These are phyloP conservation scores for Vigna angularis DNA, from an alignment of 306 rosid species.

Conservation along the genomic window DNA sequence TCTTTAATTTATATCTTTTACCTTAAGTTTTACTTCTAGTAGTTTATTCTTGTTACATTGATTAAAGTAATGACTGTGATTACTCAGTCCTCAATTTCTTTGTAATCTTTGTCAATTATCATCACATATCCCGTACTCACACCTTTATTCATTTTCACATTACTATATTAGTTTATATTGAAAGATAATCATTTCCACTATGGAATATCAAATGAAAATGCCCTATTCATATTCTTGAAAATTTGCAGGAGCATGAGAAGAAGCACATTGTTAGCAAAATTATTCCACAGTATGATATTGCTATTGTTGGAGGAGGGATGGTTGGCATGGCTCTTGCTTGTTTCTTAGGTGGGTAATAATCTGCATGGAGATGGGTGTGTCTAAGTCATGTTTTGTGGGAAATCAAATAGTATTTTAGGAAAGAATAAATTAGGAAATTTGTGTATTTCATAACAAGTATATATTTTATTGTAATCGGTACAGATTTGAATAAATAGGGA, in stretches of 20 bases:
- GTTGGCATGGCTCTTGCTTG: constrained; percentile 94
- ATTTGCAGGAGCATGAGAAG: constrained; percentile 61
- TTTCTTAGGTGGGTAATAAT: constrained; percentile 81
- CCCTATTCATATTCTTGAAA: constrained; percentile 41
- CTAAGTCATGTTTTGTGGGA: background rate
- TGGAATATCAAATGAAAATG: constrained; percentile 17
- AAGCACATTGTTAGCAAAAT: constrained; percentile 41
- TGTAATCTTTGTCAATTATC: constrained; percentile 5
- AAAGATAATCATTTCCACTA: constrained; percentile 18
- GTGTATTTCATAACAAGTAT: too few relatives aligned
- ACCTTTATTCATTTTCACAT: constrained; percentile 29
- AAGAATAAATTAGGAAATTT: too few relatives aligned
- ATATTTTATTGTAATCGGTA: too few relatives aligned
- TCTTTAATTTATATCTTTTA: too few relatives aligned
- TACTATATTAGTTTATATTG: constrained; percentile 1
- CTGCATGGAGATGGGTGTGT: constrained; percentile 34
- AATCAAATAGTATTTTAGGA: too few relatives aligned
- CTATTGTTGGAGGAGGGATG: constrained; percentile 98
- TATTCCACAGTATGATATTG: constrained; percentile 75
- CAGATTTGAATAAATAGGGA: too few relatives aligned
- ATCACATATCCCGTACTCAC: background rate
- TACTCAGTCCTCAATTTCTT: constrained; percentile 10
- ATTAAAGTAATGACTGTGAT: constrained; percentile 13
- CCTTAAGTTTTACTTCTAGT: too few relatives aligned
- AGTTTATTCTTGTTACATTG: too few relatives aligned